Conservation (phyloP, 2,329 filamentous ascomycete genomes). For the Calonectria honghensis region DNA sequence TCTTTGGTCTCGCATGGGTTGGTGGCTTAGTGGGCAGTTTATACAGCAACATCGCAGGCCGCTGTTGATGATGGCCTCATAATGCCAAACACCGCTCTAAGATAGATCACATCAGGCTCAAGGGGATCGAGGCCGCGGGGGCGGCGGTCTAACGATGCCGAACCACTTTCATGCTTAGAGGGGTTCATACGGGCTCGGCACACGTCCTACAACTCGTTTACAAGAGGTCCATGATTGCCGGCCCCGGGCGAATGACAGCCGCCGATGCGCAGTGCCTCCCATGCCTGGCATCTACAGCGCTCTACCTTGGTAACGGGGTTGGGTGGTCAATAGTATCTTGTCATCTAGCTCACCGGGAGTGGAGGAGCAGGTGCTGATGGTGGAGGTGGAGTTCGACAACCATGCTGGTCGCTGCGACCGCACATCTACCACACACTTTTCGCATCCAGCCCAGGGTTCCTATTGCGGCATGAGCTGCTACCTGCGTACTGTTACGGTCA, state of each 20-base stretch:
- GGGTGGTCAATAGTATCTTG: conserved; percentile 30
- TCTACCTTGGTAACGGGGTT: conserved; percentile 21
- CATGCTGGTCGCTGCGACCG: conserved; percentile 35
- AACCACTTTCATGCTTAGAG: conserved; percentile 48
- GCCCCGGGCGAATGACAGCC: conserved; percentile 49
- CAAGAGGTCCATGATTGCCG: conserved; percentile 49
- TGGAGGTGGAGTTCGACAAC: conserved; percentile 32
- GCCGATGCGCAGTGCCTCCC: conserved; percentile 47
- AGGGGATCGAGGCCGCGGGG: conserved; percentile 44
- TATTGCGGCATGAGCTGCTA: conserved; percentile 24
- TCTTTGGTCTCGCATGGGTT: conserved; percentile 49
- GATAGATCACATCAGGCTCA: conserved; percentile 52
- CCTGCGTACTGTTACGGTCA: conserved; percentile 27
- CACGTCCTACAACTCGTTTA: conserved; percentile 40
- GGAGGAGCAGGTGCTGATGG: conserved; percentile 37
- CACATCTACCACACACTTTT: conserved; percentile 27
- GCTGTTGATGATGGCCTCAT: conserved; percentile 54
- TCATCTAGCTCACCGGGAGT: conserved; percentile 41
- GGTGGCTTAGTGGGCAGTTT: conserved; percentile 52
- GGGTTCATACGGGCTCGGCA: conserved; percentile 43
- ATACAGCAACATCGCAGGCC: conserved; percentile 50
- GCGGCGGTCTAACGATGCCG: conserved; percentile 55
- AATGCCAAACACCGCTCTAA: conserved; percentile 47
- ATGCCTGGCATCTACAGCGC: conserved; percentile 24
- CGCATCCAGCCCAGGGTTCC: conserved; percentile 24